These are phyloP conservation scores for Salvia hispanica DNA, from an alignment of 257 asterid species.

Conservation along the genomic window DNA sequence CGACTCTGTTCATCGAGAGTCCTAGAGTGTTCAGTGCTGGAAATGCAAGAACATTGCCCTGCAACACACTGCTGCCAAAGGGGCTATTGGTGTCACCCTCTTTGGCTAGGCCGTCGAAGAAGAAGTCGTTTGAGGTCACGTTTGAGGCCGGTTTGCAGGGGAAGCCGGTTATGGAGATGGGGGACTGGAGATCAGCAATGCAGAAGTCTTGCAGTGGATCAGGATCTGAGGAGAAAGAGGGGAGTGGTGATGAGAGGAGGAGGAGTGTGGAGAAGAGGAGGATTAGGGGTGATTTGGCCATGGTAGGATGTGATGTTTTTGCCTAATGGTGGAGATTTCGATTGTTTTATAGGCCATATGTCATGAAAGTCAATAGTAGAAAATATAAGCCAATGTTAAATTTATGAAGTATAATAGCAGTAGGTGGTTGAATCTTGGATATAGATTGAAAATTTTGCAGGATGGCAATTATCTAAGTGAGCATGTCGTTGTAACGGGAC, in stretches of 20 bases:
- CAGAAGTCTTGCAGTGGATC: slow-evolving; percentile 66
- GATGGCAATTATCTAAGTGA: background rate
- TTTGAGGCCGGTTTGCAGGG: slow-evolving; percentile 53
- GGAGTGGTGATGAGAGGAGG: slow-evolving; percentile 33
- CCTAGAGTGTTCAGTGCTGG: slow-evolving; percentile 68
- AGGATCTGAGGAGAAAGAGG: slow-evolving; percentile 51
- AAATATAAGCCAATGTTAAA: background rate
- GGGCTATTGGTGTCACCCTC: slow-evolving; percentile 40
- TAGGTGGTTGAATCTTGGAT: slow-evolving; percentile 20
- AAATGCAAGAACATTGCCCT: slow-evolving; percentile 47
- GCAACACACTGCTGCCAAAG: slow-evolving; percentile 26
- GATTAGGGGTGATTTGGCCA: background rate
- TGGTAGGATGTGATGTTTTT: background rate
- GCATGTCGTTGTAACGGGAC: background rate
- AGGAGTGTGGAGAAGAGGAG: slow-evolving; percentile 22
- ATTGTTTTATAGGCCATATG: slow-evolving; percentile 29
- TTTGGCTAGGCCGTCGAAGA: slow-evolving; percentile 49
- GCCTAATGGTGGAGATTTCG: slow-evolving; percentile 13
- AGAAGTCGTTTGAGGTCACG: slow-evolving; percentile 56
- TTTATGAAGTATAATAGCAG: background rate
- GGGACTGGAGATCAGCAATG: slow-evolving; percentile 38
- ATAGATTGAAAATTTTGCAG: background rate
- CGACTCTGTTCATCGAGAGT: slow-evolving; percentile 59
- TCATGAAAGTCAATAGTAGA: slow-evolving; percentile 25
- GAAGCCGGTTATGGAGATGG: slow-evolving; percentile 42